phyloP scores from a whole-genome alignment of 768 basidiomycete species.

The Trichaptum fuscoviolaceum region DNA sequence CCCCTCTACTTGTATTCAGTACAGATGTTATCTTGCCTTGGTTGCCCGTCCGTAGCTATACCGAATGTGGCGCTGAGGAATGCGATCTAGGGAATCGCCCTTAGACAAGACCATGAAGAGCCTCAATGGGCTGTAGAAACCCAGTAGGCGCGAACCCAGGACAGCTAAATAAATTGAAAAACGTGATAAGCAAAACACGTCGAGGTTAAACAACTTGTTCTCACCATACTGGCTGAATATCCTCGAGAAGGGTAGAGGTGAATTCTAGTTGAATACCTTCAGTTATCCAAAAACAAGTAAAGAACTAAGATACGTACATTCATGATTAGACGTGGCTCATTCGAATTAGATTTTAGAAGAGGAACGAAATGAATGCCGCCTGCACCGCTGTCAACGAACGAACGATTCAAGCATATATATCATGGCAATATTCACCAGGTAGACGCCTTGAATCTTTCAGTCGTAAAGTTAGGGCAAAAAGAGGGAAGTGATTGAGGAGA shows the following conservation, averaged over 20 bases:
- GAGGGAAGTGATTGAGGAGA: constrained; percentile 88
- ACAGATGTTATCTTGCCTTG: not conserved
- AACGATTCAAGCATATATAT: constrained; percentile 2
- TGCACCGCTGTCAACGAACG: constrained; percentile 9
- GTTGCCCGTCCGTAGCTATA: not conserved
- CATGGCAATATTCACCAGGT: constrained; percentile 52
- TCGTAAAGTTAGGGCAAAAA: constrained; percentile 82
- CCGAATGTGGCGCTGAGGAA: not conserved
- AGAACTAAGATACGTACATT: not conserved
- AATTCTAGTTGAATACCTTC: constrained; percentile 33
- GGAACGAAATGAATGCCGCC: constrained; percentile 31
- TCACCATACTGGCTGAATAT: constrained; percentile 59
- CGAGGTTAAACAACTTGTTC: constrained; percentile 13
- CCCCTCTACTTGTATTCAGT: too few relatives aligned
- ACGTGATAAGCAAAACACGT: too few relatives aligned
- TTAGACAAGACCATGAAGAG: constrained; percentile 25
- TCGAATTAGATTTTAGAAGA: constrained; percentile 21
- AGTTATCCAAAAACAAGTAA: constrained; percentile 2
- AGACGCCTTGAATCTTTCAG: constrained; percentile 79
- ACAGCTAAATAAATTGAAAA: constrained; percentile 30
- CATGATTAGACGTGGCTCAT: constrained; percentile 5
- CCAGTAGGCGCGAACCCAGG: constrained; percentile 44
- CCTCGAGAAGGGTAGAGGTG: constrained; percentile 42
- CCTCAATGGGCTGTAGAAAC: constrained; percentile 55
- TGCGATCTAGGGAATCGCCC: not conserved